phyloP scores from a whole-genome alignment of 495 filamentous ascomycete genomes.

The Podospora sp. region DNA sequence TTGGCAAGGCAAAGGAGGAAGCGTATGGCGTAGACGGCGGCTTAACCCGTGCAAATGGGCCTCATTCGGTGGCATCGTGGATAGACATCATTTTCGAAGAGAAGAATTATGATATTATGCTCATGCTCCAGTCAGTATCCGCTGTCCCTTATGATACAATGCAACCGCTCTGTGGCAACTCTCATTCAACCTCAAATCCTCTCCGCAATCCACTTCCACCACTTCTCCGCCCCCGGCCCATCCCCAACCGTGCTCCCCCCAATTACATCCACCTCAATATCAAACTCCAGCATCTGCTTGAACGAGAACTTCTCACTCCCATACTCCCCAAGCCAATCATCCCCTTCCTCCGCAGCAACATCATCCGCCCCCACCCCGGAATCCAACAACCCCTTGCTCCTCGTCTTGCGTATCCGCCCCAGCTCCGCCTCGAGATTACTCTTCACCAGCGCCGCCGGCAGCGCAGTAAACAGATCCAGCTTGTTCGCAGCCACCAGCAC shows the following conservation, averaged over 20 bases:
- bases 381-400: constrained; percentile 80
- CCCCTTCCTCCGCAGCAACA: constrained; percentile 61
- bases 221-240: constrained; percentile 69
- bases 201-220: constrained; percentile 82
- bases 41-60: constrained; percentile 36
- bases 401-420: constrained; percentile 72
- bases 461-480: constrained; percentile 89
- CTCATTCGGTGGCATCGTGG: neutral
- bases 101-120: neutral
- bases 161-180: neutral
- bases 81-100: neutral
- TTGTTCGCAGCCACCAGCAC: constrained; percentile 92
- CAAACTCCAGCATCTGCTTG: constrained; percentile 76
- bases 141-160: neutral
- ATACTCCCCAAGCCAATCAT: constrained; percentile 80
- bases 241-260: constrained; percentile 79
- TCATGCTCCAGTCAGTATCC: no score
- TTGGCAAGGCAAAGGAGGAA: neutral
- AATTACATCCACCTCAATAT: constrained; percentile 74
- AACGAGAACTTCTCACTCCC: constrained; percentile 78
- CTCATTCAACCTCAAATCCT: constrained; percentile 25
- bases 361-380: constrained; percentile 63
- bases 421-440: constrained; percentile 80
- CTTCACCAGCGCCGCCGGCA: constrained; percentile 78
- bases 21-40: constrained; percentile 21